Conservation (phyloP, 2,329 filamentous ascomycete species). For the Sporothrix inflata region DNA sequence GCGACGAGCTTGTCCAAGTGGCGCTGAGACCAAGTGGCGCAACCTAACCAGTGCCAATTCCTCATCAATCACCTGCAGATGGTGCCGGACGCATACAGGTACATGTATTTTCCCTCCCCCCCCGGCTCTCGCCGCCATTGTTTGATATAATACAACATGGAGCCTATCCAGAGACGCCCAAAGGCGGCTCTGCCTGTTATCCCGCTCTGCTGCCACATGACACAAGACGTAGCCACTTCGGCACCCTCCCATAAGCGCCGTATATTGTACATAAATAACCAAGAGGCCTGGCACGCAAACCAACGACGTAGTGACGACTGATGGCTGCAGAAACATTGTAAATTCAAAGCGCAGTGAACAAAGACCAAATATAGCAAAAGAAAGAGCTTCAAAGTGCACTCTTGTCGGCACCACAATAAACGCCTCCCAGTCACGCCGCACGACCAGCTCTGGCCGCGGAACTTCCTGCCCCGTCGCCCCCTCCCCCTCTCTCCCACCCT, state of each 20-base stretch:
- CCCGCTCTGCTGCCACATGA: too few relatives aligned
- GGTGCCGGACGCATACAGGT: too few relatives aligned
- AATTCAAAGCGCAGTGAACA: not conserved
- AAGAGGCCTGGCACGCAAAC: not conserved
- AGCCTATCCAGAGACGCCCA: too few relatives aligned
- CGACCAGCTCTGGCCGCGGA: not conserved
- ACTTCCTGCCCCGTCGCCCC: not conserved
- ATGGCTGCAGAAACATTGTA: not conserved
- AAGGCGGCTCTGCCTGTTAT: too few relatives aligned
- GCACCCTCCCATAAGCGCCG: not conserved
- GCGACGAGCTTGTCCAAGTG: too few relatives aligned
- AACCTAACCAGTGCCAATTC: too few relatives aligned
- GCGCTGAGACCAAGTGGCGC: too few relatives aligned
- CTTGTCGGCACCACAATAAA: not conserved
- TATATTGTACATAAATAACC: not conserved
- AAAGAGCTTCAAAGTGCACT: not conserved
- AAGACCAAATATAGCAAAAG: not conserved
- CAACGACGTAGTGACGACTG: not conserved
- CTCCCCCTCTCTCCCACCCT: too few relatives aligned
- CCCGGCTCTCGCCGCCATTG: too few relatives aligned
- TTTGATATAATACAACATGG: too few relatives aligned
- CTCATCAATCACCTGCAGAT: too few relatives aligned
- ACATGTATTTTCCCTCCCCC: too few relatives aligned
- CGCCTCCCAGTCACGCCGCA: not conserved
- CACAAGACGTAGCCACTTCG: not conserved